Evolutionary conservation across 2,329 filamentous ascomycete species (phyloP), one percentile per base, ranked within the genome.

Genomic region (Trichoderma atrobrunneum): DNA sequence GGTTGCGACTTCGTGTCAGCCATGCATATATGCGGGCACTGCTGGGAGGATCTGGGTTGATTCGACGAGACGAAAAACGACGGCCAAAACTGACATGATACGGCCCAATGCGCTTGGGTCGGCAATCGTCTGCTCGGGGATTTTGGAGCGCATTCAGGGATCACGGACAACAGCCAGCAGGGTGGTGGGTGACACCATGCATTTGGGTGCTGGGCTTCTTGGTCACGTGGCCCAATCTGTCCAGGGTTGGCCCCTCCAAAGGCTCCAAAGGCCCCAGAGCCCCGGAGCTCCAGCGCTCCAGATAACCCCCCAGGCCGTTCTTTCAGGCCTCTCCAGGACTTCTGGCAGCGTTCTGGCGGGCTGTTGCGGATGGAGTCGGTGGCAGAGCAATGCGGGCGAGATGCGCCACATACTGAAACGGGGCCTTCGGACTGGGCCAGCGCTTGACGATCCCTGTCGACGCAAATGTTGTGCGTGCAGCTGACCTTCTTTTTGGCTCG

Each of bases 401-500:
- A 39, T 28, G 51, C 36, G 56, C 67, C 67, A 43, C 67, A 51
- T 51, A 21, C 10, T 24, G 54, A 26, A 28, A 56, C 30, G 26
- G 32, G 67, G 68, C 32, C 59, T 60, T 48, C 68, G 30, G 57
- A 34, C 43, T 18, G 51, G 51, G n/a, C 64, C 64, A 57, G 64
- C 14, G 43, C 34, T 36, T 26, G 57, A 48, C 34, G 34, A 70
- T 57, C 68, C 68, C 60, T 70, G 68, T 64, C 68, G 56, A 32
- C 64, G 68, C 68, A 75, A 75, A 76, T 73, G 63, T 74, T 73
- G 72, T 73, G 43, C 72, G 74, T 73, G 74, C 74, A 76, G 74
- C 72, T 76, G 74, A 76, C 74, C 74, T 70, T 32, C 68, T 21
- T 51, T 51, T 67, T 65, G 73, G 63, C 72, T 51, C 43, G n/a